A percentile compares a stretch with the other conserved stretches of the same genome.
Evolutionary conservation across 1,284 basidiomycete genomes (phyloP).

Genomic region (Boletus smithii): DNA sequence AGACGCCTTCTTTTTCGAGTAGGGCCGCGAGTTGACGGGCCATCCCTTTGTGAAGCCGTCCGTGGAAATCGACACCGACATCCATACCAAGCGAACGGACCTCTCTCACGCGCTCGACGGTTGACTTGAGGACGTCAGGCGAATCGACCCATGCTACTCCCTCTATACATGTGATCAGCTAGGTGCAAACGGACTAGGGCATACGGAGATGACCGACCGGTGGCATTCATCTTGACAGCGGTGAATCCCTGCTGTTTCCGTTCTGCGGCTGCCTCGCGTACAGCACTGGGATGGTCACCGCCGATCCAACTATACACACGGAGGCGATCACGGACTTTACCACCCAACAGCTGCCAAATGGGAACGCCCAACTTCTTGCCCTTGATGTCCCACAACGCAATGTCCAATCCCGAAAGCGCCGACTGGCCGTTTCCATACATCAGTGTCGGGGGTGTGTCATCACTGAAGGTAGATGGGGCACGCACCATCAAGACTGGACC

Average conservation of each 20-base stretch:
- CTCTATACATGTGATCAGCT: conserved; percentile 31
- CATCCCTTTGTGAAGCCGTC: conserved; percentile 69
- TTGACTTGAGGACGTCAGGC: conserved; percentile 51
- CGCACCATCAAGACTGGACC: conserved; percentile 69
- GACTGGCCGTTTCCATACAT: conserved; percentile 33
- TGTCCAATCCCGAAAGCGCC: conserved; percentile 54
- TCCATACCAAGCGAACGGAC: conserved; percentile 65
- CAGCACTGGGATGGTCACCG: conserved; percentile 66
- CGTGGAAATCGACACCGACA: conserved; percentile 62
- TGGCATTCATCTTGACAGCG: conserved; percentile 77
- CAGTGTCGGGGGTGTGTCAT: no score
- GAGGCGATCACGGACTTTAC: conserved; percentile 60
- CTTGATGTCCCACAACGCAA: conserved; percentile 72
- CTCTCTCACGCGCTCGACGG: conserved; percentile 59
- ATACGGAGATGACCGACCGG: conserved; percentile 34
- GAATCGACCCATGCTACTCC: conserved; percentile 48
- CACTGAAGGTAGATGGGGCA: background rate
- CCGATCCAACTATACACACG: conserved; percentile 72
- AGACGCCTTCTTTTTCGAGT: conserved; percentile 61
- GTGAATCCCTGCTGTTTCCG: conserved; percentile 73
- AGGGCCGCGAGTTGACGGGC: conserved; percentile 72
- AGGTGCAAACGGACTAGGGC: background rate
- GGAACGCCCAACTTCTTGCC: conserved; percentile 76
- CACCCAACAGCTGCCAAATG: conserved; percentile 72
- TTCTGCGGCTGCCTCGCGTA: conserved; percentile 56